A percentile compares a stretch with the other conserved stretches of the same genome.
phyloP scores from a whole-genome alignment of 345 rosid species.

The Arabidopsis thaliana region TAIR10.1 NC_003076.8:23696001-23696500 shows the following conservation, averaged over 20 bases:
- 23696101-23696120: constrained; percentile 27
- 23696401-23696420: constrained; percentile 9
- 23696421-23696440: constrained; percentile 32
- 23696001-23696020: constrained; percentile 32
- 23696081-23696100: constrained; percentile 11
- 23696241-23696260: constrained; percentile 25
- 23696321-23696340: constrained; percentile 24
- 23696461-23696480: neutral
- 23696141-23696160: constrained; percentile 35
- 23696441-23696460: constrained; percentile 30
- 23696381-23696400: constrained; percentile 22
- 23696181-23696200: constrained; percentile 45
- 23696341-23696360: constrained; percentile 15
- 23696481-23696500: neutral
- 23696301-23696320: constrained; percentile 33
- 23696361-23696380: neutral
- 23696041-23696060: constrained; percentile 38
- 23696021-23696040: constrained; percentile 41
- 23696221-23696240: constrained; percentile 35
- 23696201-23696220: constrained; percentile 29
- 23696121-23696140: constrained; percentile 35
- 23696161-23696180: constrained; percentile 44
- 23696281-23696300: constrained; percentile 29
- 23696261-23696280: constrained; percentile 17
- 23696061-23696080: constrained; percentile 6